phyloP scores from a whole-genome alignment of 176 grass and related monocot genomes.

The barley (Hordeum vulgare) region DNA sequence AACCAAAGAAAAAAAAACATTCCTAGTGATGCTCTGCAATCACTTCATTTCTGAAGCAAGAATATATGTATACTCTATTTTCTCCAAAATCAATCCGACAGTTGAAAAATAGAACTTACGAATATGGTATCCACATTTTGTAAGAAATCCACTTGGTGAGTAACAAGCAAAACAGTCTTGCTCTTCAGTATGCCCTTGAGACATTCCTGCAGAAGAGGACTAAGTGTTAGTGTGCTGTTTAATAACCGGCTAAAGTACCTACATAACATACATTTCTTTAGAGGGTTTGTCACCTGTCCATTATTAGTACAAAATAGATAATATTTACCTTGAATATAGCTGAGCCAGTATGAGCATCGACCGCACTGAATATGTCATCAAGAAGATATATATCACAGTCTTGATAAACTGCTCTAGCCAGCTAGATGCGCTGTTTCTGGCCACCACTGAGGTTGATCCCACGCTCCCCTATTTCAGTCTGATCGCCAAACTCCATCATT shows the following conservation, averaged over 20 bases:
- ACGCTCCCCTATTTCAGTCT: constrained; percentile 76
- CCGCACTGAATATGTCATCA: constrained; percentile 73
- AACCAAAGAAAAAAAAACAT: neutral
- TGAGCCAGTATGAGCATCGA: constrained; percentile 82
- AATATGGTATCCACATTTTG: constrained; percentile 52
- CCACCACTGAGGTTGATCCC: constrained; percentile 78
- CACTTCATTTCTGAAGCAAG: neutral
- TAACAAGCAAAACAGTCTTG: constrained; percentile 72
- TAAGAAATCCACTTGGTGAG: constrained; percentile 79
- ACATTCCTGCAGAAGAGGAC: constrained; percentile 46
- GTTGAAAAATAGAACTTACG: constrained; percentile 26
- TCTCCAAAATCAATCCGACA: neutral
- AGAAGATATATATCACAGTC: constrained; percentile 76
- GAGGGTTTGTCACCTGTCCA: too few relatives aligned
- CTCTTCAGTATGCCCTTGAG: constrained; percentile 49
- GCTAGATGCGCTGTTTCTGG: constrained; percentile 73
- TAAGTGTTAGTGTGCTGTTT: neutral
- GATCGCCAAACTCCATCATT: constrained; percentile 77
- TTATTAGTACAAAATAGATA: neutral
- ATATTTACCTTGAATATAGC: constrained; percentile 52
- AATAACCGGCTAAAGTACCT: neutral
- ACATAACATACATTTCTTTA: too few relatives aligned
- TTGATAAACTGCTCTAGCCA: constrained; percentile 71
- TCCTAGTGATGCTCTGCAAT: neutral
- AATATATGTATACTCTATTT: neutral